A percentile compares a stretch with the other conserved stretches of the same genome.
Evolutionary conservation across 1,284 basidiomycete species (phyloP).

Genomic region (Ustilago esculenta): DNA sequence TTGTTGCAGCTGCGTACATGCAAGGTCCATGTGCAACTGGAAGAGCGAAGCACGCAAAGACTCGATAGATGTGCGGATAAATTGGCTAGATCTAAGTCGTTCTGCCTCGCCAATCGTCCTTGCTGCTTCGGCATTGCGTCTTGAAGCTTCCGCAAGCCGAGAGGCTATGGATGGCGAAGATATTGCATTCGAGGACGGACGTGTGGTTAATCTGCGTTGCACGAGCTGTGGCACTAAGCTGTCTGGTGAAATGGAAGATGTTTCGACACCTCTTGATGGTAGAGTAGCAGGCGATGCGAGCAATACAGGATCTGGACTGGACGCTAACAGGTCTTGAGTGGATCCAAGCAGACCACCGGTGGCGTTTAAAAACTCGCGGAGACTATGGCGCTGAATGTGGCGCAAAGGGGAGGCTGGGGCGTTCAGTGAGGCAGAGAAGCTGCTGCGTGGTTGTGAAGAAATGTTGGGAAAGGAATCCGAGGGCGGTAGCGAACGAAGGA

Average conservation of each 20-base stretch:
- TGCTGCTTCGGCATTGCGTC: conserved; percentile 33
- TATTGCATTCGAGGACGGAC: conserved; percentile 7
- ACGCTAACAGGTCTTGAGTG: not conserved
- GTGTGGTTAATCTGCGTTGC: conserved; percentile 3
- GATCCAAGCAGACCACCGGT: conserved; percentile 1
- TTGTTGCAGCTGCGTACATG: conserved; percentile 27
- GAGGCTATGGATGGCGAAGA: conserved; percentile 19
- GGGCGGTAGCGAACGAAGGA: conserved; percentile 17
- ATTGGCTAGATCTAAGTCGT: conserved; percentile 27
- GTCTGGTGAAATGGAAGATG: not conserved
- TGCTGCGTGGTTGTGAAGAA: not conserved
- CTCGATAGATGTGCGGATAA: conserved; percentile 35
- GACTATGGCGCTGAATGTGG: not conserved
- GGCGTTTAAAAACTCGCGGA: conserved; percentile 13
- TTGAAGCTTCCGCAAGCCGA: conserved; percentile 25
- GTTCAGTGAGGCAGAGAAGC: not conserved
- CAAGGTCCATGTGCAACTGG: conserved; percentile 31
- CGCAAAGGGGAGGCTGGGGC: no score
- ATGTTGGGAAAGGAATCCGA: not conserved
- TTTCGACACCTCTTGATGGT: not conserved
- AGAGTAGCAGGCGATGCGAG: not conserved
- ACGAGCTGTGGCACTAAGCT: not conserved
- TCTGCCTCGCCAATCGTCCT: conserved; percentile 29
- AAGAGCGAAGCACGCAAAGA: conserved; percentile 37
- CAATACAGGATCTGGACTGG: not conserved